Conservation (phyloP, 805 yeast genomes). For the Saccharomycopsis sp. region DNA sequence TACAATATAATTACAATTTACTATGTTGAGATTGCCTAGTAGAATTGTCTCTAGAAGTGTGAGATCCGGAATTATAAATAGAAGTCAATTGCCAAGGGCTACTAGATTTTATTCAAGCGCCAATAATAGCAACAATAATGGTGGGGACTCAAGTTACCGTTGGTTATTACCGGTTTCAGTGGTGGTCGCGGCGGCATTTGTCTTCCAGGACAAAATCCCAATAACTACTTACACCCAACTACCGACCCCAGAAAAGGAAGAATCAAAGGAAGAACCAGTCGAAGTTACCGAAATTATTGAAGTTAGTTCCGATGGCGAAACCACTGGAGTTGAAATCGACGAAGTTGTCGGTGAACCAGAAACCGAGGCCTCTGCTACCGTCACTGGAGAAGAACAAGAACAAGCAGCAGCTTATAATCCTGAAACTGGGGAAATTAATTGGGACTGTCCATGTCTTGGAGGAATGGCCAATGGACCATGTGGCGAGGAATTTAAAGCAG, state of each 20-base stretch:
- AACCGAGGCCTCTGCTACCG: background rate
- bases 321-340: background rate
- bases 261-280: slow-evolving; percentile 5
- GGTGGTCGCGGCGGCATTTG: slow-evolving; percentile 4
- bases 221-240: slow-evolving; percentile 1
- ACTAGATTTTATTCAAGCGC: background rate
- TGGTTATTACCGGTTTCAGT: slow-evolving; percentile 11
- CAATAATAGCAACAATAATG: background rate
- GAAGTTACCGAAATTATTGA: slow-evolving; percentile 5
- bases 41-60: no score
- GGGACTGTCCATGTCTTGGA: slow-evolving; percentile 96
- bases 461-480: slow-evolving; percentile 98
- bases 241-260: background rate
- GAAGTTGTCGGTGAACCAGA: background rate
- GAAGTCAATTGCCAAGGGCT: no score
- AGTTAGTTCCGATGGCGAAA: background rate
- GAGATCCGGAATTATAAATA: no score
- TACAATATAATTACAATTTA: no score
- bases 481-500: slow-evolving; percentile 91
- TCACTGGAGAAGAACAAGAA: slow-evolving; percentile 1
- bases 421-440: slow-evolving; percentile 96
- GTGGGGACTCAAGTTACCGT: background rate
- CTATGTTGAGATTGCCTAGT: no score
- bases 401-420: slow-evolving; percentile 36
- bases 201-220: slow-evolving; percentile 9